Conservation (phyloP, 2,329 filamentous ascomycete genomes). For the Colletotrichum tropicale region DNA sequence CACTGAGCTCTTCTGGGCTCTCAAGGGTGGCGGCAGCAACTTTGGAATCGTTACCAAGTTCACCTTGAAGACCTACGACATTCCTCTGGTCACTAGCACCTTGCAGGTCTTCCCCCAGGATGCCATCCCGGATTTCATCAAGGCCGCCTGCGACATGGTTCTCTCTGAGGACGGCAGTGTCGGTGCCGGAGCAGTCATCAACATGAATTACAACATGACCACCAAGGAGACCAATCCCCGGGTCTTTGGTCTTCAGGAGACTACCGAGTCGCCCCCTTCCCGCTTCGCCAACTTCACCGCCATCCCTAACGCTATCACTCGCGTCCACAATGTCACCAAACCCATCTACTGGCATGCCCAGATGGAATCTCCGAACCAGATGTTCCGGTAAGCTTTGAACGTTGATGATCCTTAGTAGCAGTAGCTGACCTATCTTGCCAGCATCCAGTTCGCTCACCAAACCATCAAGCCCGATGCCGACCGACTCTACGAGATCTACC, state of each 20-base stretch:
- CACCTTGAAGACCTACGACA: slow-evolving; percentile 24
- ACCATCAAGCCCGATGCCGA: slow-evolving; percentile 38
- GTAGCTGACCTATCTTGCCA: slow-evolving; percentile 3
- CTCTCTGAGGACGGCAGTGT: slow-evolving; percentile 25
- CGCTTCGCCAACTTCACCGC: slow-evolving; percentile 34
- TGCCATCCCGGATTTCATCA: slow-evolving; percentile 26
- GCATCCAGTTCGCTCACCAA: slow-evolving; percentile 38
- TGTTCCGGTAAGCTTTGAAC: slow-evolving; percentile 32
- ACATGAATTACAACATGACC: slow-evolving; percentile 31
- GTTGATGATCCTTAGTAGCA: background rate
- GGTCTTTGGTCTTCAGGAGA: slow-evolving; percentile 38
- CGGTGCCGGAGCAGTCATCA: slow-evolving; percentile 35
- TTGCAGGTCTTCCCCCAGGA: slow-evolving; percentile 33
- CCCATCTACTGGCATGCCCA: slow-evolving; percentile 29
- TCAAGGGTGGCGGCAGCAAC: slow-evolving; percentile 19
- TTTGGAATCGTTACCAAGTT: slow-evolving; percentile 26
- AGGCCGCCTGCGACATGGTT: slow-evolving; percentile 29
- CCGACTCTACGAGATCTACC: slow-evolving; percentile 33
- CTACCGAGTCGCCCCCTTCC: slow-evolving; percentile 33
- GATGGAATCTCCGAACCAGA: slow-evolving; percentile 35
- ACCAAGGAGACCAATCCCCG: slow-evolving; percentile 26
- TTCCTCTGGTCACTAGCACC: slow-evolving; percentile 33
- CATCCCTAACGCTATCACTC: slow-evolving; percentile 24
- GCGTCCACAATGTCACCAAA: slow-evolving; percentile 30
- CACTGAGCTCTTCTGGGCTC: slow-evolving; percentile 22